Evolutionary conservation across 1,139 yeast genomes (phyloP).

Genomic region (Debaryomyces coudertii): DNA sequence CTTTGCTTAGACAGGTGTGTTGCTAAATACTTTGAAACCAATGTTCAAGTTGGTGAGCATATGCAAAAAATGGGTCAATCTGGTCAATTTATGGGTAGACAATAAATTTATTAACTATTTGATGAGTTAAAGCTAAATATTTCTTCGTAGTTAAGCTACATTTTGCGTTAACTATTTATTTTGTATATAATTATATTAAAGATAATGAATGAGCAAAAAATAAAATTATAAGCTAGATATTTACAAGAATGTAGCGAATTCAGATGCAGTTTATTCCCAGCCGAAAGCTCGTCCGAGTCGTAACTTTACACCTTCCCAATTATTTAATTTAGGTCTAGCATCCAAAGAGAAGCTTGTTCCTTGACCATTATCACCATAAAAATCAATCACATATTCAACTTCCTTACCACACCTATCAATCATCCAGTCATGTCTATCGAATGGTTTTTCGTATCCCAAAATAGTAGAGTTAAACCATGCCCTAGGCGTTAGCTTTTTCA

Average conservation of each 20-base stretch:
- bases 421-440: slow-evolving; percentile 96
- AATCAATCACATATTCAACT: slow-evolving; percentile 91
- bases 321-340: slow-evolving; percentile 87
- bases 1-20: slow-evolving; percentile 97
- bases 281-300: slow-evolving; percentile 66
- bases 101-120: slow-evolving; percentile 20
- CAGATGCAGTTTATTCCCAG: neutral
- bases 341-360: slow-evolving; percentile 76
- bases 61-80: slow-evolving; percentile 76
- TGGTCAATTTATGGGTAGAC: slow-evolving; percentile 56
- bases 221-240: slow-evolving; percentile 2
- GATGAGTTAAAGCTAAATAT: slow-evolving; percentile 2
- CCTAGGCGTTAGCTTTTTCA: slow-evolving; percentile 81
- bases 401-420: slow-evolving; percentile 84
- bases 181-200: slow-evolving; percentile 8
- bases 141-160: neutral
- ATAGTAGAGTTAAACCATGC: slow-evolving; percentile 72
- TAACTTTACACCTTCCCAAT: slow-evolving; percentile 76
- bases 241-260: slow-evolving; percentile 2
- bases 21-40: slow-evolving; percentile 93
- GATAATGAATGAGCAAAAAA: slow-evolving; percentile 6
- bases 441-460: slow-evolving; percentile 74
- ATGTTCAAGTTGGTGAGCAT: slow-evolving; percentile 92
- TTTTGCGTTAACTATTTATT: slow-evolving; percentile 6
- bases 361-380: slow-evolving; percentile 68